phyloP scores from a whole-genome alignment of 495 filamentous ascomycete species.

The Letharia lupina region DNA sequence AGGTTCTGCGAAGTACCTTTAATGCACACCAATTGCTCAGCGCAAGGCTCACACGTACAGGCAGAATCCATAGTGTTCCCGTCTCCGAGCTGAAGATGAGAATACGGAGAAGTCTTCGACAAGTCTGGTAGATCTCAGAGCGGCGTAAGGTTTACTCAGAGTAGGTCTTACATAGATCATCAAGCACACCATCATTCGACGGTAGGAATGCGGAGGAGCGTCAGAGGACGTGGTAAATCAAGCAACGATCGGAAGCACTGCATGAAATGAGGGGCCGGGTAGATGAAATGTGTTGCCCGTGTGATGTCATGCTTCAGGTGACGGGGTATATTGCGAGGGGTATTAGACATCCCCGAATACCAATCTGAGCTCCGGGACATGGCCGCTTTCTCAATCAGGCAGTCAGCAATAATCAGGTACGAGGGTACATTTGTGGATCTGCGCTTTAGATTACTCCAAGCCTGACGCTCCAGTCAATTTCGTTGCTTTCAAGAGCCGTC shows the following conservation, averaged over 20 bases:
- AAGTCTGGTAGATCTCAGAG: too few relatives aligned
- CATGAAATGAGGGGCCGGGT: neutral
- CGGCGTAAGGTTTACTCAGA: too few relatives aligned
- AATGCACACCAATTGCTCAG: neutral
- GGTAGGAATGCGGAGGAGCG: too few relatives aligned
- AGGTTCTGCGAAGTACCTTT: neutral
- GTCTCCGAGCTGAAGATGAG: neutral
- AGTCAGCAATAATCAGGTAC: neutral
- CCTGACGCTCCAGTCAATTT: neutral
- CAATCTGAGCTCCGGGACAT: neutral
- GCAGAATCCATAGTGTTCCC: neutral
- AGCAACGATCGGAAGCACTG: neutral
- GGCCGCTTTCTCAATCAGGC: neutral
- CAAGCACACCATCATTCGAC: too few relatives aligned
- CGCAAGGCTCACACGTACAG: neutral
- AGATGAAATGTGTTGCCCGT: neutral
- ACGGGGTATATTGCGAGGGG: neutral
- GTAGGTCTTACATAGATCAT: too few relatives aligned
- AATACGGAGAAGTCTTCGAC: neutral
- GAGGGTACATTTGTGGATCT: neutral
- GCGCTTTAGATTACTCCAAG: neutral
- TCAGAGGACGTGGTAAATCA: neutral
- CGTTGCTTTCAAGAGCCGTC: neutral
- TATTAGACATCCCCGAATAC: neutral
- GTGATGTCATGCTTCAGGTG: neutral